These are phyloP conservation scores for Pseudogymnoascus sp. DNA, from an alignment of 2,329 filamentous ascomycete genomes.

Conservation along the genomic window DNA sequence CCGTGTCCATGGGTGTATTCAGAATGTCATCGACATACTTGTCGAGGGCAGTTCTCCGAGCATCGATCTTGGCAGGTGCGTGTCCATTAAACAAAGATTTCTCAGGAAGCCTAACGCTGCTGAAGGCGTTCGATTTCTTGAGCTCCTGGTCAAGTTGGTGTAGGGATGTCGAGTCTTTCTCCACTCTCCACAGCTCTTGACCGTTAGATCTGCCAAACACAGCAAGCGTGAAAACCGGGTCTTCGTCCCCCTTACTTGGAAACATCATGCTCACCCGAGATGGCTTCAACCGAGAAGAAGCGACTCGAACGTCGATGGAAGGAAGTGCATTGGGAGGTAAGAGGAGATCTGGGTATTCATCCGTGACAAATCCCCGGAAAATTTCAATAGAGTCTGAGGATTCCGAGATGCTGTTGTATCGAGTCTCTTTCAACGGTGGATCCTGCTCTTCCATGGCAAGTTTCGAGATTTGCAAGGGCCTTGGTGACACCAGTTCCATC, in stretches of 20 bases:
- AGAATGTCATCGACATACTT: slow-evolving; percentile 79
- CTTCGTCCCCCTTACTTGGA: slow-evolving; percentile 74
- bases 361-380: slow-evolving; percentile 71
- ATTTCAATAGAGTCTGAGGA: slow-evolving; percentile 42
- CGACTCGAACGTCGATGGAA: slow-evolving; percentile 77
- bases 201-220: slow-evolving; percentile 70
- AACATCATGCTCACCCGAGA: slow-evolving; percentile 79
- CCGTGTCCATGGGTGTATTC: slow-evolving; percentile 72
- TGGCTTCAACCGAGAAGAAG: slow-evolving; percentile 90
- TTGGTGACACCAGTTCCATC: slow-evolving; percentile 33
- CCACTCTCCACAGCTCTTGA: slow-evolving; percentile 83
- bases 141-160: slow-evolving; percentile 75
- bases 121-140: slow-evolving; percentile 65
- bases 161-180: slow-evolving; percentile 81
- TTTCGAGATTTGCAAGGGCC: slow-evolving; percentile 36
- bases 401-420: slow-evolving; percentile 10
- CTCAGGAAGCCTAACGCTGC: slow-evolving; percentile 67
- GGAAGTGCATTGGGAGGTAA: slow-evolving; percentile 83
- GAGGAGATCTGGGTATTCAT: slow-evolving; percentile 79
- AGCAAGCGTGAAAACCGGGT: slow-evolving; percentile 88
- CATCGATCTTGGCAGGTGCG: slow-evolving; percentile 87
- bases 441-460: slow-evolving; percentile 19
- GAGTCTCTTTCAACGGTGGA: slow-evolving; percentile 18
- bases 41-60: slow-evolving; percentile 72
- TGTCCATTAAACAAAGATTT: slow-evolving; percentile 83